Evolutionary conservation across 177 flowering plant species (phyloP), one percentile per base, ranked within the genome.

Genomic region (Tripterygium wilfordii): DNA sequence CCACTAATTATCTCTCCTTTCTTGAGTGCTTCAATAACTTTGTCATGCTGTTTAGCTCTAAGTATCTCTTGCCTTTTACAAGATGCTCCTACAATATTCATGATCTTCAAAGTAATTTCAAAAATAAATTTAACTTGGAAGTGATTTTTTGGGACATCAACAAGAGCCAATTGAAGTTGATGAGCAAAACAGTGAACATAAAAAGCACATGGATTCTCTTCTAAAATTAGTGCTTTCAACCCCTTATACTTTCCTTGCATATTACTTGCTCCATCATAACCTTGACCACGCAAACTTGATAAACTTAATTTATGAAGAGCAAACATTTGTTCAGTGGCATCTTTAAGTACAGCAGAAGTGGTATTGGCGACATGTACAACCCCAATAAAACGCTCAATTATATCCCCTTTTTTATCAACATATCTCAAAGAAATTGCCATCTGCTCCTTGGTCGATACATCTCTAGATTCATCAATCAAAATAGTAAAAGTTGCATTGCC

Each of bases 141-240:
- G 12, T 41, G 44, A 21, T 28, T 23, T 8, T 8, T 46, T 31
- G 45, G 49, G 17, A 47, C 38, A 10, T 21, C 38, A 0, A 63
- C 37, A 46, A 39, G n/a, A n/a, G n/a, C n/a, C n/a, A n/a, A n/a
- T n/a, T n/a, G n/a, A n/a, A n/a, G n/a, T n/a, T n/a, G n/a, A 57
- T 51, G 53, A 8, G 54, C 54, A 35, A 51, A 63, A 32, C 48
- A 51, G 53, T 57, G 41, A 45, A 57, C 30, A 42, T 47, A 64
- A 19, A 27, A 53, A 13, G 46, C 40, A 14, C 1, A 48, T 10
- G 19, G 17, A 51, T 43, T 51, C 30, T 27, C 30, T 8, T 27
- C 8, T 4, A 8, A n/a, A n/a, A n/a, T n/a, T n/a, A n/a, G n/a
- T n/a, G n/a, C n/a, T n/a, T n/a, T n/a, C n/a, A n/a, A n/a, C n/a